Base-by-base conservation (phyloP, 805 yeast genomes). In the Metschnikowia sp. region DNA sequence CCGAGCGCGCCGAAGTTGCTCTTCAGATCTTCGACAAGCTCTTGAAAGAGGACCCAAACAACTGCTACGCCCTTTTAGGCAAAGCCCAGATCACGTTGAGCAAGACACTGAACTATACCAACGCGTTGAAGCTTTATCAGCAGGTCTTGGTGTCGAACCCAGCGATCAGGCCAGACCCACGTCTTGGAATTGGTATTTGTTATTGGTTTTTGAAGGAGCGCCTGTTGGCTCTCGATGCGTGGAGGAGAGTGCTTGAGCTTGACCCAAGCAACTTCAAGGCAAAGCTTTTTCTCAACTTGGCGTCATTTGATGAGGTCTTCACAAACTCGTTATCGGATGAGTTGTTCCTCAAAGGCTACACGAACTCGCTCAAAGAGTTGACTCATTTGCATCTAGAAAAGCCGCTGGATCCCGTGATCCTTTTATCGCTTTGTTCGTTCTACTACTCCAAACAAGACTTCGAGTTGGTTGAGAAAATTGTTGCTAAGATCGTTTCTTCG, bases 111-210 rank as follows among this genome's bases (percentile, higher is more conserved):
- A 86, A 86, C 61, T 90, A 83, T 64, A 64, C 77, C 22, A 82
- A 78, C 6, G 90, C 96, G 12, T 76, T 94, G 58, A 84, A 84
- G 62, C 64, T 87, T 31, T 94, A 88, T 67, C 99, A 94, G 72
- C 86, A 85, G 53, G 83, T 87, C 8, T 72, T 94, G 54, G 76
- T 84, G 32, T 73, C 83, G 42, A 84, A 89, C 52, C 97, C 97
- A 2, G 63, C 85, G 33, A 69, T 86, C 56, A 78, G 79, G 56
- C 97, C 98, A 4, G 97, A 92, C 68, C 95, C 97, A 15, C 77
- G 99, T 65, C 78, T 94, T 50, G 99, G 98, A 29, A 81, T 92
- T 51, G 99, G 99, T 32, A 70, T 94, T 54, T 91, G 97, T 65
- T 92, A 84, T 62, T 94, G 97, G 97, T 80, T 80, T 50, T 70